Evolutionary conservation across 2,329 filamentous ascomycete genomes (phyloP), one percentile per base, ranked within the genome.

Genomic region (Verticillium alfalfae): DNA sequence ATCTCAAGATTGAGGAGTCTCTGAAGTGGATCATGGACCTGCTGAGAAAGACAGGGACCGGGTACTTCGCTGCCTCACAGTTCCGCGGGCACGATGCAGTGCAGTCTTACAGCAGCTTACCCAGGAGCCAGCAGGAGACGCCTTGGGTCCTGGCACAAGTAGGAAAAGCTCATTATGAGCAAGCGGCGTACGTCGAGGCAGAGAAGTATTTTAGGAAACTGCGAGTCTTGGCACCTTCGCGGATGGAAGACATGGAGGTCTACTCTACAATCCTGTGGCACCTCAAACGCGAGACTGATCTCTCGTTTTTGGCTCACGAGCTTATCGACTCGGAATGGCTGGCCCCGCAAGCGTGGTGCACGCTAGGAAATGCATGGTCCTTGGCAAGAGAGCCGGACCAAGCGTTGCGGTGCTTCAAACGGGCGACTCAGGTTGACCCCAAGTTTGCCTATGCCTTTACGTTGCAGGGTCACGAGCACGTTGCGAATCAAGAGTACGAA

Each of bases 181-280:
- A 94, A 72, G 90, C 90, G 10, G 85, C 89, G 66, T 97, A 98
- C 71, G 79, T 81, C 2, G 92, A 97, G 65, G 92, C 95, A 3
- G 94, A 97, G 72, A 92, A 90, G 66, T 90, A 88, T 69, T 99
- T 97, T 73, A 83, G 87, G 62, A 87, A 88, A 61, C 85, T 99
- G 66, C 88, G 92, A 58, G 85, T 89, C 37, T 82, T 95, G 67
- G 88, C 91, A 13, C 94, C 94, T 1, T 91, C 91, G 1, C 87
- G 92, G 4, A 82, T 96, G 55, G 90, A 96, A 71, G 93, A 97
- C 70, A 97, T 98, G 93, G 95, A 99, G 72, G 88, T 98, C 39
- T 99, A 97, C 76, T 98, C 94, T 15, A 99, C 95, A 0, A 89
- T 96, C n/a, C 83, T 99, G n/a, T 99, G 96, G 95, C 93, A 97